Percentiles rank a stretch among this genome's conserved stretches.
Conservation (phyloP, 352 stramenopile species). For the Phytopythium vexans region DNA sequence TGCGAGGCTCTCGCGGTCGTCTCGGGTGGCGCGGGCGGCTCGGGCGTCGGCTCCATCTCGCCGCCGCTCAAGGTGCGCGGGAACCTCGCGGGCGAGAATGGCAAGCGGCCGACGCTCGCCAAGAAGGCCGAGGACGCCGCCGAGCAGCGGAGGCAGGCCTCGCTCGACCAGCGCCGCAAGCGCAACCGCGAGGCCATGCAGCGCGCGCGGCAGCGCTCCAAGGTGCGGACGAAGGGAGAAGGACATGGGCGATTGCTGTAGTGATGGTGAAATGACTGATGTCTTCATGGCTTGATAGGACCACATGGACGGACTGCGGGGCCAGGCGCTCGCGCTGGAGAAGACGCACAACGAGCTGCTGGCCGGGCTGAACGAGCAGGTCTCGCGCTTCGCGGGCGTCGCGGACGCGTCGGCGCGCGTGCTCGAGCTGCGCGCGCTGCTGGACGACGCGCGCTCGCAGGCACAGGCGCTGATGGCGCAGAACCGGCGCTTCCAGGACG, state of each 20-base stretch:
- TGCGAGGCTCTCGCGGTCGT: background rate
- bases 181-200: conserved; percentile 67
- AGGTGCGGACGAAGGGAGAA: conserved; percentile 6
- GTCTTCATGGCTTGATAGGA: conserved; percentile 13
- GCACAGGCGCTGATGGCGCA: conserved; percentile 35
- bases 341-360: conserved; percentile 32
- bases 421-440: conserved; percentile 18
- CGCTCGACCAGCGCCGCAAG: conserved; percentile 42
- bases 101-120: background rate
- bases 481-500: conserved; percentile 43
- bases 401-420: conserved; percentile 7
- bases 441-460: conserved; percentile 32
- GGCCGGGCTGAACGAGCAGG: conserved; percentile 27
- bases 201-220: conserved; percentile 44
- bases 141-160: conserved; percentile 23
- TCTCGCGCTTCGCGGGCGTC: conserved; percentile 14
- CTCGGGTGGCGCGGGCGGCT: background rate
- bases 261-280: background rate
- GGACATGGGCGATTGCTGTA: background rate
- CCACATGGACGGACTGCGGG: conserved; percentile 41
- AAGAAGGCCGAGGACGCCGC: background rate
- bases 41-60: background rate
- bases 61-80: background rate
- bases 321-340: conserved; percentile 27
- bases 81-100: too few species aligned